Conservation (phyloP, 2,329 filamentous ascomycete genomes). For the Colletotrichum gigasporum region DNA sequence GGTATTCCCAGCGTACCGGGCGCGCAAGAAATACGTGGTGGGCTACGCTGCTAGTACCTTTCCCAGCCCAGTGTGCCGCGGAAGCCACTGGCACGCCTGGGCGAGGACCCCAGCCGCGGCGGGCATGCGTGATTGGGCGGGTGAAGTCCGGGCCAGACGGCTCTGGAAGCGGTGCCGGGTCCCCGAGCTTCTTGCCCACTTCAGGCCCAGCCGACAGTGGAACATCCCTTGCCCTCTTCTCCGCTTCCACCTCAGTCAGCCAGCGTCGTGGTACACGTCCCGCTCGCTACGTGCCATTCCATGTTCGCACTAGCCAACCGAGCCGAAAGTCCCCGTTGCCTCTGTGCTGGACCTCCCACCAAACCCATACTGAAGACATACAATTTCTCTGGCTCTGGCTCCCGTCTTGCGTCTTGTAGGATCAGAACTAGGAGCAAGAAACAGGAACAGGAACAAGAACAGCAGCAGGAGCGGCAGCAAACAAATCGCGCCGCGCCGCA, state of each 20-base stretch:
- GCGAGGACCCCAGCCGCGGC: neutral
- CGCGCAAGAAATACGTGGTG: no score
- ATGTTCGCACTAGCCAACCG: no score
- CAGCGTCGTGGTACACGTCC: no score
- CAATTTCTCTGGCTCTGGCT: neutral
- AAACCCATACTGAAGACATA: conserved; percentile 1
- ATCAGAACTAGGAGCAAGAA: no score
- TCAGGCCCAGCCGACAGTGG: neutral
- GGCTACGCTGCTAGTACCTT: no score
- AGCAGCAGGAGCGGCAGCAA: no score
- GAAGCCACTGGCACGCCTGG: no score
- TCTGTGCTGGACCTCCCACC: neutral
- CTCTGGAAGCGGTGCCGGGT: conserved; percentile 6
- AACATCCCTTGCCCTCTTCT: conserved; percentile 5
- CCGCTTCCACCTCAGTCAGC: conserved; percentile 4
- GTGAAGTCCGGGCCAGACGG: neutral
- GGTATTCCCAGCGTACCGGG: no score
- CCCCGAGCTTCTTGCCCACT: neutral
- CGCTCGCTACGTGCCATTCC: no score
- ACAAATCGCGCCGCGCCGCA: no score
- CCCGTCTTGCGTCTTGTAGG: neutral
- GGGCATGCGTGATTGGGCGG: conserved; percentile 2
- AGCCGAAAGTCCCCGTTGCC: no score
- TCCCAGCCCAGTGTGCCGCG: neutral
- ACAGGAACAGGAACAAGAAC: neutral